A percentile compares a stretch with the other conserved stretches of the same genome.
These are phyloP conservation scores for Tetracladium maxilliforme DNA, from an alignment of 2,329 filamentous ascomycete genomes.

Conservation along the genomic window DNA sequence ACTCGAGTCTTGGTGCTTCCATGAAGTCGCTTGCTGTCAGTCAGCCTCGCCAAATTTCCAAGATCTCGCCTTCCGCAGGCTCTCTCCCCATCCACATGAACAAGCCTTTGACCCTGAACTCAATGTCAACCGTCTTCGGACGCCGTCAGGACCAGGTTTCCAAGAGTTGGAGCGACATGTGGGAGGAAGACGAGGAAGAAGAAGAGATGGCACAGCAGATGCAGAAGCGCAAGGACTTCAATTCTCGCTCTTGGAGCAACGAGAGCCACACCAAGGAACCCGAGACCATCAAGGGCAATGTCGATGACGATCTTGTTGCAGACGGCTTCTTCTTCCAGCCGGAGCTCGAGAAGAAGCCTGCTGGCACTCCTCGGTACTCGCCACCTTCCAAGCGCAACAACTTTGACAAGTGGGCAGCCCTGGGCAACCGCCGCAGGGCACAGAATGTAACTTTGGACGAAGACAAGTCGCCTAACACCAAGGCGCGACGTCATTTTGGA, in stretches of 20 bases:
- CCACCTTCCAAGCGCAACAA: conserved; percentile 48
- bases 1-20: conserved; percentile 69
- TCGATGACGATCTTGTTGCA: conserved; percentile 50
- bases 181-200: conserved; percentile 80
- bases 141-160: conserved; percentile 67
- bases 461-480: conserved; percentile 30
- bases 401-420: conserved; percentile 77
- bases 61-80: conserved; percentile 44
- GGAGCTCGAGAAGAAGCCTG: conserved; percentile 23
- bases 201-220: conserved; percentile 52
- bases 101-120: conserved; percentile 49
- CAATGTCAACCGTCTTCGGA: conserved; percentile 60
- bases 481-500: conserved; percentile 25
- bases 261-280: conserved; percentile 50
- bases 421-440: conserved; percentile 72
- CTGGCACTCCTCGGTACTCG: conserved; percentile 37
- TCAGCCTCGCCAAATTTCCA: conserved; percentile 27
- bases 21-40: conserved; percentile 58
- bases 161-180: conserved; percentile 98
- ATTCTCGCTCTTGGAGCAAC: conserved; percentile 67
- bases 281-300: conserved; percentile 27
- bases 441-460: conserved; percentile 33
- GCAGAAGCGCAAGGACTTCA: conserved; percentile 44
- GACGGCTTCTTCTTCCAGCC: conserved; percentile 67
- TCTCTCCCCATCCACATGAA: conserved; percentile 71